Evolutionary conservation across 768 basidiomycete genomes (phyloP).

Genomic region (Lentinula sp.): DNA sequence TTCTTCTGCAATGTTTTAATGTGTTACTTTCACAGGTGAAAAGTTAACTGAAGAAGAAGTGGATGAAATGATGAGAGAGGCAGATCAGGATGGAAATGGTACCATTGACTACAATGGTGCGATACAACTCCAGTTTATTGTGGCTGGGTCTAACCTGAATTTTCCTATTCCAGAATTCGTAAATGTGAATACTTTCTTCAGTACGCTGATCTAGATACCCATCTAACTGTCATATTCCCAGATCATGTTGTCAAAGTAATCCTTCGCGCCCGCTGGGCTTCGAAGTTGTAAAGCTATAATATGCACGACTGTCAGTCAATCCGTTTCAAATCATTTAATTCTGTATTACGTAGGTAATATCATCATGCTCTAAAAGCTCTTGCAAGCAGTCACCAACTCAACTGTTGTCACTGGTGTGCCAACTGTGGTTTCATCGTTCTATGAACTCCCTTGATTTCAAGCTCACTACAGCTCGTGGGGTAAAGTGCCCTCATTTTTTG

Average conservation of each 20-base stretch:
- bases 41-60: constrained; percentile 84
- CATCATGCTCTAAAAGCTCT: background rate
- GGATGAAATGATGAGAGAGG: constrained; percentile 96
- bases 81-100: constrained; percentile 92
- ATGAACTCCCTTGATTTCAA: too few species aligned
- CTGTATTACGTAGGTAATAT: constrained; percentile 3
- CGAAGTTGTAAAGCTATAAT: too few species aligned
- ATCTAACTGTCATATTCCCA: constrained; percentile 17
- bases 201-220: background rate
- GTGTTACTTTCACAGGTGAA: constrained; percentile 46
- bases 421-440: too few species aligned
- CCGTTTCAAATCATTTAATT: too few species aligned
- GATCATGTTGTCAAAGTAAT: constrained; percentile 74
- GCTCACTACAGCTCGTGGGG: too few species aligned
- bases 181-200: constrained; percentile 38
- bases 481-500: too few species aligned
- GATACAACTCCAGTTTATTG: background rate
- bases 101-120: constrained; percentile 85
- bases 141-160: constrained; percentile 1
- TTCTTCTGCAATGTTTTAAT: background rate
- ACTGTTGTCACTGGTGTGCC: too few species aligned
- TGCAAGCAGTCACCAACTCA: too few species aligned
- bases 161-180: constrained; percentile 56
- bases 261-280: too few species aligned
- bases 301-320: too few species aligned